Base-by-base conservation (phyloP, 1,139 yeast species). In the Komagataea norvegica region DNA sequence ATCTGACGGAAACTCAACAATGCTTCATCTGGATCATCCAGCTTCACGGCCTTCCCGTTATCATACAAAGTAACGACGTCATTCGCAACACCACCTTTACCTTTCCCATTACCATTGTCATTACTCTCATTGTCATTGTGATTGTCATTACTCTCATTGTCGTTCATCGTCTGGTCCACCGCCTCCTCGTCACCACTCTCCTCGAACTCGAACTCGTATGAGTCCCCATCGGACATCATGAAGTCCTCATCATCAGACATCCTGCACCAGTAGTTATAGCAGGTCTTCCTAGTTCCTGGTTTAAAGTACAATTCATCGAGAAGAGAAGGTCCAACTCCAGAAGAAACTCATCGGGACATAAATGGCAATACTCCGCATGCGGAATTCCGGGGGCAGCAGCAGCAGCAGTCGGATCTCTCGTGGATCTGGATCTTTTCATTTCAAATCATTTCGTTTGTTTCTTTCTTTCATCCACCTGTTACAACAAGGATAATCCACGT, bases 181-280 rank as follows among this genome's bases (percentile, higher is more conserved):
- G 25, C 44, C 24, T 48, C 56, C 21, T 50, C 57, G 4, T 56
- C 60, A n/a, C 44, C 55, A 13, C 56, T 60, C n/a, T 59, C 77
- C 20, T 77, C 82, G 28, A 77, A 77, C 47, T 79, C 85, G 49
- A 78, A 79, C 53, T 79, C 84, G 49, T 75, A 77, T 42, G 75
- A 63, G 44, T 61, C 70, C 30, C 74, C 84, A 46, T 77, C 70
- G 18, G 79, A 72, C 57, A 69, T 59, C 61, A 60, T 64, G 50
- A 65, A 75, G 34, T 72, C 77, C 32, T 70, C 77, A 37, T 72
- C 77, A 50, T 74, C 79, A 3, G 78, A 72, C 79, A 74, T 74
- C 18, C 10, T 40, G n/a, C 19, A 8, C n/a, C n/a, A n/a, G n/a
- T n/a, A n/a, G n/a, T n/a, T n/a, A n/a, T n/a, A n/a, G n/a, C n/a